Evolutionary conservation across 2,329 filamentous ascomycete genomes (phyloP).

Genomic region (Epichloe gansuensis): DNA sequence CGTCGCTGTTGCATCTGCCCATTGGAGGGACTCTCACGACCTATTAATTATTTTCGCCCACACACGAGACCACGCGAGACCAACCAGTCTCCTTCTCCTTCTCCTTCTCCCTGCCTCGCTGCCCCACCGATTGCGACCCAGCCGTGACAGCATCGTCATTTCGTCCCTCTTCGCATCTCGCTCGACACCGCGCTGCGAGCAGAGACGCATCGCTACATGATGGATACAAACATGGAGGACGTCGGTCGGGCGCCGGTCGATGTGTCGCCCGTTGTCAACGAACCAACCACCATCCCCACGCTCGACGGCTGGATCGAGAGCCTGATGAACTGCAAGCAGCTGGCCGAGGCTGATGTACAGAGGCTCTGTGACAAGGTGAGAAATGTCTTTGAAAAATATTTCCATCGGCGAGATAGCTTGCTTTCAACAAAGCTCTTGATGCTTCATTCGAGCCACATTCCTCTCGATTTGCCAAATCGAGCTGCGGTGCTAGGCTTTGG

Average conservation of each 20-base stretch:
- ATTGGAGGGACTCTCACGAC: background rate
- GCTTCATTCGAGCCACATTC: background rate
- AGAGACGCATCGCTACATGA: slow-evolving; percentile 24
- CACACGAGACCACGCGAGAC: background rate
- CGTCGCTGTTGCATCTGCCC: background rate
- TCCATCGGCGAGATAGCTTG: background rate
- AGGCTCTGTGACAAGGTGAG: slow-evolving; percentile 92
- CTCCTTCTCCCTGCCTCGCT: slow-evolving; percentile 6
- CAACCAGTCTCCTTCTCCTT: background rate
- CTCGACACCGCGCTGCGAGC: slow-evolving; percentile 10
- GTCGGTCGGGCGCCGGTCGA: slow-evolving; percentile 76
- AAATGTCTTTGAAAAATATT: background rate
- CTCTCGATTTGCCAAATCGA: background rate
- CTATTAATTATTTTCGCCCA: background rate
- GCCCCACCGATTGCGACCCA: slow-evolving; percentile 10
- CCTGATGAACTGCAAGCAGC: slow-evolving; percentile 97
- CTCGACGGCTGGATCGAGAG: slow-evolving; percentile 98
- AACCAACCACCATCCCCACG: slow-evolving; percentile 82
- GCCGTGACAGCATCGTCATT: slow-evolving; percentile 20
- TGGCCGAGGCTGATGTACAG: slow-evolving; percentile 88
- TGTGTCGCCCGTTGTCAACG: slow-evolving; percentile 57
- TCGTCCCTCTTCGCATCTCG: slow-evolving; percentile 11
- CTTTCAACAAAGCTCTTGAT: background rate
- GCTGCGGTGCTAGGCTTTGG: background rate
- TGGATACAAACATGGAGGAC: slow-evolving; percentile 99